A percentile compares a stretch with the other conserved stretches of the same genome.
Evolutionary conservation across 2,329 filamentous ascomycete species (phyloP).

Genomic region (Metarhizium guizhouense): DNA sequence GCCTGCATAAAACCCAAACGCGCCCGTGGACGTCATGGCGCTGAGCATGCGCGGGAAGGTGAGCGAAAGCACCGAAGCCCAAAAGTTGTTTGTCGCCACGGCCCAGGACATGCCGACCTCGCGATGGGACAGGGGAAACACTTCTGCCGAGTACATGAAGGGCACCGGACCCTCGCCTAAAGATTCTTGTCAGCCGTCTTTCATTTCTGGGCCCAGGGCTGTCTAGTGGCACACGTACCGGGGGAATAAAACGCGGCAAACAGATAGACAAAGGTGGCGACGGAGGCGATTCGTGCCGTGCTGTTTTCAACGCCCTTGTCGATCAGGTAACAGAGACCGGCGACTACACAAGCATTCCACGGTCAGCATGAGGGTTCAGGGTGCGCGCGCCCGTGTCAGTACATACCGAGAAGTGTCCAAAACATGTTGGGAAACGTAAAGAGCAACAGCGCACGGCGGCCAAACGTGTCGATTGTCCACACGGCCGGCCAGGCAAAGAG

Average conservation of each 20-base stretch:
- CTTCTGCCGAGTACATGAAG: slow-evolving; percentile 29
- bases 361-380: background rate
- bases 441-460: slow-evolving; percentile 14
- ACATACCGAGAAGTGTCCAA: slow-evolving; percentile 14
- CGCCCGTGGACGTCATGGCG: slow-evolving; percentile 23
- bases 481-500: slow-evolving; percentile 21
- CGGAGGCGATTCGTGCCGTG: slow-evolving; percentile 19
- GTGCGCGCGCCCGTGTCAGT: background rate
- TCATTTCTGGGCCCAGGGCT: background rate
- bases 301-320: slow-evolving; percentile 6
- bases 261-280: slow-evolving; percentile 26
- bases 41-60: slow-evolving; percentile 24
- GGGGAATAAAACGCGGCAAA: slow-evolving; percentile 27
- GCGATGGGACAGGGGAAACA: slow-evolving; percentile 28
- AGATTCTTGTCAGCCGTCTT: background rate
- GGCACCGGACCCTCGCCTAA: slow-evolving; percentile 26
- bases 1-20: slow-evolving; percentile 35
- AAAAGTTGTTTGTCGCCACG: slow-evolving; percentile 26
- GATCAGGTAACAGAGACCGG: slow-evolving; percentile 20
- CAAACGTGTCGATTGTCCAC: slow-evolving; percentile 21
- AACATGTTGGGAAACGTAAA: slow-evolving; percentile 26
- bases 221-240: background rate
- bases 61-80: slow-evolving; percentile 10
- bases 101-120: slow-evolving; percentile 31
- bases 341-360: slow-evolving; percentile 6